Conservation (phyloP, 2,329 filamentous ascomycete species). For the Pestalotiopsis sp. region DNA sequence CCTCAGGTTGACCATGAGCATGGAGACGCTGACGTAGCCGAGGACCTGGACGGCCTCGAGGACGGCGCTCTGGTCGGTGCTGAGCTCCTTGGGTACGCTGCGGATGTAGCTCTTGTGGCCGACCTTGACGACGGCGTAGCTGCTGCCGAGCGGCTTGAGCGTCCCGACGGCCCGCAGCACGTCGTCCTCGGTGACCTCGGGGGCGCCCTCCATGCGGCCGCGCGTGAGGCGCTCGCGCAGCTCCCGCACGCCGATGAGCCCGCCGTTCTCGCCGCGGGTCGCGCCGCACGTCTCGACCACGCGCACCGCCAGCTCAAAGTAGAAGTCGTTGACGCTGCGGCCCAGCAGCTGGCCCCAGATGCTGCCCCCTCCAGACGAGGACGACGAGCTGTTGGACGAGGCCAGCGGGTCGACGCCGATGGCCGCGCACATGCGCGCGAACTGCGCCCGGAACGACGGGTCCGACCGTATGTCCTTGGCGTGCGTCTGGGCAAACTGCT, state of each 20-base stretch:
- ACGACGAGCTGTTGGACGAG: conserved; percentile 64
- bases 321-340: conserved; percentile 94
- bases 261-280: conserved; percentile 88
- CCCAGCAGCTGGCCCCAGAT: conserved; percentile 94
- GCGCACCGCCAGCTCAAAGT: conserved; percentile 94
- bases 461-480: conserved; percentile 95
- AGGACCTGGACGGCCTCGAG: conserved; percentile 89
- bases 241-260: conserved; percentile 83
- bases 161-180: conserved; percentile 87
- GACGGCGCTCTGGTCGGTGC: conserved; percentile 89
- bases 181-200: conserved; percentile 89
- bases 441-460: conserved; percentile 92
- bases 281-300: conserved; percentile 91
- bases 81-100: conserved; percentile 92
- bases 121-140: conserved; percentile 82
- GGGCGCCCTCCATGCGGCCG: conserved; percentile 73
- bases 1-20: conserved; percentile 82
- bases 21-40: conserved; percentile 86
- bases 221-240: conserved; percentile 75
- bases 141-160: conserved; percentile 82
- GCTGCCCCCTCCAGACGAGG: conserved; percentile 57
- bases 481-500: conserved; percentile 94
- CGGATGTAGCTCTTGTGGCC: conserved; percentile 86
- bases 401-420: conserved; percentile 95
- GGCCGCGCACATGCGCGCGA: conserved; percentile 96